Evolutionary conservation across 2,329 filamentous ascomycete species (phyloP).

Genomic region (Penicillium fuscoglaucum): DNA sequence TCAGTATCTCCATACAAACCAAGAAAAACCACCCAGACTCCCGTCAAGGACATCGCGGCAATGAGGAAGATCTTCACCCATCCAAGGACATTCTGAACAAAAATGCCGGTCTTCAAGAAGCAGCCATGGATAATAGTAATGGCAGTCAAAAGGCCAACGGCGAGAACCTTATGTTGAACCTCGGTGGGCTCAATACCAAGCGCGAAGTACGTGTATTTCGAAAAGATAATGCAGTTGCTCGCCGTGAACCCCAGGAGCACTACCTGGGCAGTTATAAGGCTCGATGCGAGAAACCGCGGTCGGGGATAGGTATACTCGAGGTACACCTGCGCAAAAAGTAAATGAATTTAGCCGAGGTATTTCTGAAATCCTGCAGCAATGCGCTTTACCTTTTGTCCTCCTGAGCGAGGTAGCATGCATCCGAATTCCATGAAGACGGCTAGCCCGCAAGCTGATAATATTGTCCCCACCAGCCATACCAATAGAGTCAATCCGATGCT

Average conservation of each 20-base stretch:
- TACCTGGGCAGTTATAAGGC: conserved; percentile 63
- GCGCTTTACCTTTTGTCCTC: conserved; percentile 61
- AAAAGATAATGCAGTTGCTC: conserved; percentile 69
- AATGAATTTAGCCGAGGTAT: conserved; percentile 40
- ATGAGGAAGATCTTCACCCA: conserved; percentile 64
- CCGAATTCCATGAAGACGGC: conserved; percentile 67
- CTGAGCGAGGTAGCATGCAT: conserved; percentile 68
- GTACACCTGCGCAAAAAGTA: conserved; percentile 57
- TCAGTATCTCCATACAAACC: conserved; percentile 29
- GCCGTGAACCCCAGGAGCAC: conserved; percentile 67
- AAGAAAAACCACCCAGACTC: conserved; percentile 59
- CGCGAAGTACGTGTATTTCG: conserved; percentile 64
- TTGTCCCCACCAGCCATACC: conserved; percentile 64
- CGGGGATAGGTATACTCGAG: conserved; percentile 67
- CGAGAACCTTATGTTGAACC: conserved; percentile 56
- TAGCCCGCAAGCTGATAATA: conserved; percentile 62
- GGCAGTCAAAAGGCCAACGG: conserved; percentile 56
- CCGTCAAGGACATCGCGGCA: conserved; percentile 61
- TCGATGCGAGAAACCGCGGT: conserved; percentile 65
- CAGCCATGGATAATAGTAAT: conserved; percentile 62
- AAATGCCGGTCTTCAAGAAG: conserved; percentile 58
- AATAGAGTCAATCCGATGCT: conserved; percentile 64
- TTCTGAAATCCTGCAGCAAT: conserved; percentile 48
- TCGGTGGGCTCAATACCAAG: conserved; percentile 54
- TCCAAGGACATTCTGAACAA: conserved; percentile 61